Evolutionary conservation across 1,284 basidiomycete species (phyloP).

Genomic region (Microbotryum violaceum): DNA sequence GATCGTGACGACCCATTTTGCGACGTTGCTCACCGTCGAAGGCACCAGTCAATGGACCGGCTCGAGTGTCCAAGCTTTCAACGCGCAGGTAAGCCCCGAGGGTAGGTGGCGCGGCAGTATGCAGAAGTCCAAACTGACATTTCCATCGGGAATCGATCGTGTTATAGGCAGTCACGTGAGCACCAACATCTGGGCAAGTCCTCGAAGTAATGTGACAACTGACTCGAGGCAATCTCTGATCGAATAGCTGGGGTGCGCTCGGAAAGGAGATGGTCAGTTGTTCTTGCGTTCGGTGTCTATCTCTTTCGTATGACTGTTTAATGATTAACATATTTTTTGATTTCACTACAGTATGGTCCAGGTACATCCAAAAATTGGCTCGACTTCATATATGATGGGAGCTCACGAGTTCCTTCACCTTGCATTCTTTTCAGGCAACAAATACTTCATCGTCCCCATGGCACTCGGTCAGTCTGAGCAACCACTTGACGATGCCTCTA

Average conservation of each 20-base stretch:
- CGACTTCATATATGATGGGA: too few relatives aligned
- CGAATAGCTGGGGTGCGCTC: slow-evolving; percentile 52
- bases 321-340: too few relatives aligned
- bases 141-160: slow-evolving; percentile 36
- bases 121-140: slow-evolving; percentile 47
- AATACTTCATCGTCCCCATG: slow-evolving; percentile 42
- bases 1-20: too few relatives aligned
- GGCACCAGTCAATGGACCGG: too few relatives aligned
- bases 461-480: not conserved
- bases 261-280: too few relatives aligned
- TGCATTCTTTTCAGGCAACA: slow-evolving; percentile 38
- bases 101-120: slow-evolving; percentile 9
- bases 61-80: too few relatives aligned
- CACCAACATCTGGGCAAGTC: slow-evolving; percentile 31
- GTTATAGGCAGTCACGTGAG: slow-evolving; percentile 44
- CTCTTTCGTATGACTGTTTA: too few relatives aligned
- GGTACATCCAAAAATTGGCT: too few relatives aligned
- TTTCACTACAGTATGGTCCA: too few relatives aligned
- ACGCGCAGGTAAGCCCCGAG: too few relatives aligned
- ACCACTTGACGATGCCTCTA: slow-evolving; percentile 15
- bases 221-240: slow-evolving; percentile 49
- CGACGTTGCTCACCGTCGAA: too few relatives aligned
- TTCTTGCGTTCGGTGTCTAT: too few relatives aligned
- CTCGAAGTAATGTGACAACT: not conserved
- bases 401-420: slow-evolving; percentile 28